A percentile compares a stretch with the other conserved stretches of the same genome.
phyloP scores from a whole-genome alignment of 169 alveolate species.

The Plasmodium vivax region DNA sequence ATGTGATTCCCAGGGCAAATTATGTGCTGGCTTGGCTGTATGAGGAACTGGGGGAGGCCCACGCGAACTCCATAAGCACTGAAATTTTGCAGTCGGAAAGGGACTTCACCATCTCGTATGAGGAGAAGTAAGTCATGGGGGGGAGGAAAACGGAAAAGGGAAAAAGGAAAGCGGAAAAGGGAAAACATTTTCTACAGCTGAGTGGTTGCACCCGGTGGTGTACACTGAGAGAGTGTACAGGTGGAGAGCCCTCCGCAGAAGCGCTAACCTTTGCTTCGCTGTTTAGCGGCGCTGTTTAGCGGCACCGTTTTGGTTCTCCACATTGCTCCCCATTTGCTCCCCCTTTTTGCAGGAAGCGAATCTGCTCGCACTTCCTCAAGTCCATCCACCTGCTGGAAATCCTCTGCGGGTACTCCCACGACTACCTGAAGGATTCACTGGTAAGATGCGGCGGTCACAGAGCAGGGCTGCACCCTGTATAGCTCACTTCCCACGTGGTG shows the following conservation, averaged over 20 bases:
- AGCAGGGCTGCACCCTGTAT: not conserved
- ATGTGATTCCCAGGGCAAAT: slow-evolving; percentile 83
- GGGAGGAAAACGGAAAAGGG: not conserved
- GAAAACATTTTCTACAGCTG: too few relatives aligned
- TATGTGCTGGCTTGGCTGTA: slow-evolving; percentile 89
- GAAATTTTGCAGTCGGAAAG: slow-evolving; percentile 66
- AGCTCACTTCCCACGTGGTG: not conserved
- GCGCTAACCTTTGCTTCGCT: too few relatives aligned
- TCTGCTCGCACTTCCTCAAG: slow-evolving; percentile 57
- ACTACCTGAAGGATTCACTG: slow-evolving; percentile 67
- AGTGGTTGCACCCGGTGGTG: too few relatives aligned
- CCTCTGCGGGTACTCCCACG: slow-evolving; percentile 72
- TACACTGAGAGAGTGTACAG: not conserved
- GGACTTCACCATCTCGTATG: slow-evolving; percentile 61
- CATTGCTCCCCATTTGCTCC: not conserved
- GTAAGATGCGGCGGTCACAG: not conserved
- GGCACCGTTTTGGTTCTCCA: not conserved
- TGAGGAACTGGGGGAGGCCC: slow-evolving; percentile 88
- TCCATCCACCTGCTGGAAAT: slow-evolving; percentile 71
- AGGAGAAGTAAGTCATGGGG: slow-evolving; percentile 28
- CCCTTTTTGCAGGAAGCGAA: slow-evolving; percentile 27
- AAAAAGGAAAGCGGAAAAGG: not conserved
- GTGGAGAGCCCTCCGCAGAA: not conserved
- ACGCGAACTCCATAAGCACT: slow-evolving; percentile 72
- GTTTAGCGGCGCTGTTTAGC: not conserved